Conservation (phyloP, 768 basidiomycete genomes). For the Strobilomyces dryophilus region DNA sequence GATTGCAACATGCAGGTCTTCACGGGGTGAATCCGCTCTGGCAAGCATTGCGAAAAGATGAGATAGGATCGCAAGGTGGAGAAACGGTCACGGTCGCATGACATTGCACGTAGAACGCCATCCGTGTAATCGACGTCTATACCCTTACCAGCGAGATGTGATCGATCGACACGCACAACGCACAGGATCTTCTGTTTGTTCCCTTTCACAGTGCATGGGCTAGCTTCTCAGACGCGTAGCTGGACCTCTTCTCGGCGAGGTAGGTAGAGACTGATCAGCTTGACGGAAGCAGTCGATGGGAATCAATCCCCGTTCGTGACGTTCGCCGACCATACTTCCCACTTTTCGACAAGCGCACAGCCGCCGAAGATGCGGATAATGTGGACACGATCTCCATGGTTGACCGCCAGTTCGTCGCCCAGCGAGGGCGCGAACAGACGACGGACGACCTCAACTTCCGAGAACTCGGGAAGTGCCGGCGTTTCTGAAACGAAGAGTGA, state of each 20-base stretch:
- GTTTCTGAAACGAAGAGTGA: no score
- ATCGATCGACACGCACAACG: slow-evolving; percentile 3
- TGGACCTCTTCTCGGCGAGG: slow-evolving; percentile 45
- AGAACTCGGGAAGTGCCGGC: slow-evolving; percentile 9
- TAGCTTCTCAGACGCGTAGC: slow-evolving; percentile 19
- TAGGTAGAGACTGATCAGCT: slow-evolving; percentile 31
- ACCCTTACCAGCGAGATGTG: neutral
- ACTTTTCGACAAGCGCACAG: slow-evolving; percentile 62
- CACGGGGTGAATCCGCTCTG: neutral
- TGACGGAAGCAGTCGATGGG: slow-evolving; percentile 67
- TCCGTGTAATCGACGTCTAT: slow-evolving; percentile 1
- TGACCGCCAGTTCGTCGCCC: slow-evolving; percentile 56
- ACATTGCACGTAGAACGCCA: neutral
- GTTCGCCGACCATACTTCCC: neutral
- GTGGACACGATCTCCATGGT: slow-evolving; percentile 47
- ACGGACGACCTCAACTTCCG: slow-evolving; percentile 44
- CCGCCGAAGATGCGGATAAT: slow-evolving; percentile 58
- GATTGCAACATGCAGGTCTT: neutral
- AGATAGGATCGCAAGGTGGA: neutral
- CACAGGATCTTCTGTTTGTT: neutral
- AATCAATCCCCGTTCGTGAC: slow-evolving; percentile 46
- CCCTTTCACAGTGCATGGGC: neutral
- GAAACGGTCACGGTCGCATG: neutral
- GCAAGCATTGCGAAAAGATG: neutral
- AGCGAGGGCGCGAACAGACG: slow-evolving; percentile 55